Percentiles rank a stretch among this genome's conserved stretches.
Evolutionary conservation across 208 protist genomes (phyloP).

Genomic region (Vickermania spadyakhi): DNA sequence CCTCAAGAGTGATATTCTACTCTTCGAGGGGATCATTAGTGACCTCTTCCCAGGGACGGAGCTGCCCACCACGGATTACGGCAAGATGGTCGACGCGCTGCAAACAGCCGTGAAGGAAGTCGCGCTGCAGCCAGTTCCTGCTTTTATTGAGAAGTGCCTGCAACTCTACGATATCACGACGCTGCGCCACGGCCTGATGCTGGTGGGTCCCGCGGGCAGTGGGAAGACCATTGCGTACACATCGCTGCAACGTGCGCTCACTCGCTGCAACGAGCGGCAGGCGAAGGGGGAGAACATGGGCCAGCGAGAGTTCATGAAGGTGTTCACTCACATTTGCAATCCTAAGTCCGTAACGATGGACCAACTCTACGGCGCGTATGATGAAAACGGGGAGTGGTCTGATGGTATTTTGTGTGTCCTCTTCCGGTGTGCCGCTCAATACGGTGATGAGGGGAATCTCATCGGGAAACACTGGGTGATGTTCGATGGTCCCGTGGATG

Average conservation of each 20-base stretch:
- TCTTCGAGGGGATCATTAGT: constrained; percentile 97
- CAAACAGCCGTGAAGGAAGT: constrained; percentile 38
- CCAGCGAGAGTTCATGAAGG: constrained; percentile 72
- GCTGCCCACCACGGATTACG: constrained; percentile 91
- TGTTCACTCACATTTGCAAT: constrained; percentile 93
- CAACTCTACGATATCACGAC: constrained; percentile 98
- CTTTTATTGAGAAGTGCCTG: constrained; percentile 95
- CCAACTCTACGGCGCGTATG: constrained; percentile 96
- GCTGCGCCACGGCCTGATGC: constrained; percentile 98
- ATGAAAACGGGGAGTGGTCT: constrained; percentile 95
- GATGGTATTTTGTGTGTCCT: constrained; percentile 95
- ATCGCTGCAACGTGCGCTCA: constrained; percentile 75
- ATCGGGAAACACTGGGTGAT: constrained; percentile 94
- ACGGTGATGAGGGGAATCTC: constrained; percentile 77
- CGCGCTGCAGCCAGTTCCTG: constrained; percentile 82
- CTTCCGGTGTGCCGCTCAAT: constrained; percentile 87
- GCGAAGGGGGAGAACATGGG: constrained; percentile 60
- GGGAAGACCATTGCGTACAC: constrained; percentile 94
- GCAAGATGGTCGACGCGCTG: constrained; percentile 80
- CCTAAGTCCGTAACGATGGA: constrained; percentile 98
- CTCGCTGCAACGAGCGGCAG: constrained; percentile 58
- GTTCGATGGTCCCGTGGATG: constrained; percentile 97
- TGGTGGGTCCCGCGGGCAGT: constrained; percentile 94
- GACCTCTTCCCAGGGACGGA: constrained; percentile 97
- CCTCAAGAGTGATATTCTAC: constrained; percentile 88